Conservation (phyloP, 352 stramenopile species). For the Halophytophthora batemanensis region DNA sequence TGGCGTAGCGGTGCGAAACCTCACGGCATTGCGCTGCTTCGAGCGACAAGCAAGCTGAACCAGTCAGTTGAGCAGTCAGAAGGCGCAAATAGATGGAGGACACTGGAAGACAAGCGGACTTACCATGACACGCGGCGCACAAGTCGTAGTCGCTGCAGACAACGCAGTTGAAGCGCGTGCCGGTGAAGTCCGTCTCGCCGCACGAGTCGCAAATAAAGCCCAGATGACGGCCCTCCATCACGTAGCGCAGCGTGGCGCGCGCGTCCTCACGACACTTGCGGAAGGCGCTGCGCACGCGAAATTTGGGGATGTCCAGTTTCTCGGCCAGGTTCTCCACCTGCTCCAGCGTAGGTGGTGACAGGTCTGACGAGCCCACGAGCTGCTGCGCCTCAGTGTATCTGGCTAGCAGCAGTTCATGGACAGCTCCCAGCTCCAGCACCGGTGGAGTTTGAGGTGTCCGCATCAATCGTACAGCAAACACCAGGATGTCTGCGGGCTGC, state of each 20-base stretch:
- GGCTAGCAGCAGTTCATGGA: slow-evolving; percentile 28
- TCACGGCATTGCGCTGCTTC: slow-evolving; percentile 50
- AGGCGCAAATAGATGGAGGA: background rate
- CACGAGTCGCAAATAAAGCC: slow-evolving; percentile 84
- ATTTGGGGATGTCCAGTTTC: slow-evolving; percentile 74
- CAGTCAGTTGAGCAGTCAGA: slow-evolving; percentile 5
- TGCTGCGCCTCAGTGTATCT: slow-evolving; percentile 40
- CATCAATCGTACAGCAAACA: slow-evolving; percentile 43
- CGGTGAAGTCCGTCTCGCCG: slow-evolving; percentile 75
- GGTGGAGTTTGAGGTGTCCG: background rate
- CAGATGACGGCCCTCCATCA: slow-evolving; percentile 79
- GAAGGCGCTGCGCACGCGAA: slow-evolving; percentile 75
- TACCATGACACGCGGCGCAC: slow-evolving; percentile 62
- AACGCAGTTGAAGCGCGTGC: slow-evolving; percentile 68
- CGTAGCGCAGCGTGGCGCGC: slow-evolving; percentile 60
- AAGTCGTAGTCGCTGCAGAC: slow-evolving; percentile 81
- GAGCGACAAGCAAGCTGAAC: slow-evolving; percentile 12
- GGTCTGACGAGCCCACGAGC: slow-evolving; percentile 20
- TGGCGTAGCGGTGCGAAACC: slow-evolving; percentile 72
- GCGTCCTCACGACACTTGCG: slow-evolving; percentile 75
- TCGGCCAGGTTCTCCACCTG: slow-evolving; percentile 63
- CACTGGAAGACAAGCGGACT: background rate
- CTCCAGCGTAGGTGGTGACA: slow-evolving; percentile 41
- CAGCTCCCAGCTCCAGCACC: background rate
- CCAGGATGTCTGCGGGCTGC: slow-evolving; percentile 57